Evolutionary conservation across 202 grass and related monocot species (phyloP).

Genomic region (Cymbopogon flexuosus): DNA sequence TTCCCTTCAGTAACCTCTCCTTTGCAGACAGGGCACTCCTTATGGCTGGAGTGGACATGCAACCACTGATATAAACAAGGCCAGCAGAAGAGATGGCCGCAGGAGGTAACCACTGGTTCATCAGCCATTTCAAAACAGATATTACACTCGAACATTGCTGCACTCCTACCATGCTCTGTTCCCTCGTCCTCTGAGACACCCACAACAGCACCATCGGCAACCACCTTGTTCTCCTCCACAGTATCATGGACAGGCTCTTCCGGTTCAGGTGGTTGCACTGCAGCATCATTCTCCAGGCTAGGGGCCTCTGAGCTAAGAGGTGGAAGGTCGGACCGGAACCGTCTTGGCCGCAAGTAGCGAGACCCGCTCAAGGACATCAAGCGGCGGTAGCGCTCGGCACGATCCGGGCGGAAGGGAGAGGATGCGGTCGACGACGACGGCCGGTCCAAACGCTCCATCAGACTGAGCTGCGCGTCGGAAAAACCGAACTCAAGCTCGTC

Average conservation of each 20-base stretch:
- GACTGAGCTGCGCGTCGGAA: slow-evolving; percentile 13
- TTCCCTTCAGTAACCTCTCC: slow-evolving; percentile 85
- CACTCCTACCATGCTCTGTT: slow-evolving; percentile 43
- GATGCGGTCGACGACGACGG: slow-evolving; percentile 50
- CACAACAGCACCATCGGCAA: slow-evolving; percentile 9
- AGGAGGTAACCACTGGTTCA: slow-evolving; percentile 84
- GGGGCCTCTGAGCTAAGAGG: slow-evolving; percentile 43
- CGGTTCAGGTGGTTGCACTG: slow-evolving; percentile 16
- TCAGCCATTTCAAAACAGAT: slow-evolving; percentile 91
- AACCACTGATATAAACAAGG: slow-evolving; percentile 96
- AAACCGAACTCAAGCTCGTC: slow-evolving; percentile 39
- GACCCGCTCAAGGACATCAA: slow-evolving; percentile 21
- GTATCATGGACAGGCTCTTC: slow-evolving; percentile 35
- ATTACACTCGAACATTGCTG: slow-evolving; percentile 83
- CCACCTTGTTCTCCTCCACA: slow-evolving; percentile 41
- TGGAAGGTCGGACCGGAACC: slow-evolving; percentile 58
- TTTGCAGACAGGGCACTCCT: slow-evolving; percentile 96
- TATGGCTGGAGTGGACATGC: slow-evolving; percentile 75
- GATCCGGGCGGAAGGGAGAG: slow-evolving; percentile 46
- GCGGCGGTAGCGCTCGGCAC: slow-evolving; percentile 27
- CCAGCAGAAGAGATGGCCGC: slow-evolving; percentile 97
- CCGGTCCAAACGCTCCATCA: slow-evolving; percentile 34
- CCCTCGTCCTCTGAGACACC: slow-evolving; percentile 36
- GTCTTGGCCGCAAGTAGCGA: slow-evolving; percentile 34
- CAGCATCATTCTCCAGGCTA: slow-evolving; percentile 23